A percentile compares a stretch with the other conserved stretches of the same genome.
Conservation (phyloP, 106 monocot species). For the Allium fistulosum region DNA sequence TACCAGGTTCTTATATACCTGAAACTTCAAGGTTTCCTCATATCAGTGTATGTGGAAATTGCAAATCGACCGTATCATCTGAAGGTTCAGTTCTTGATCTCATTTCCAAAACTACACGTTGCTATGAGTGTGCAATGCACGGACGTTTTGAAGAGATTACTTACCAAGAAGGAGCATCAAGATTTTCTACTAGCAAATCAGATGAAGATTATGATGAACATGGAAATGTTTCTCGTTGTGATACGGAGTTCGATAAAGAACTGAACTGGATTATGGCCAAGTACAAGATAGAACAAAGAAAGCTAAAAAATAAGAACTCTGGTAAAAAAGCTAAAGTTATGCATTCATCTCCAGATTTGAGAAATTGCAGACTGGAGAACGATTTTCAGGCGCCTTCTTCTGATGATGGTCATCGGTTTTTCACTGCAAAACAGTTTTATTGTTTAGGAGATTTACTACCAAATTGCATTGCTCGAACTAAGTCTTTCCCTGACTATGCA, state of each 20-base stretch:
- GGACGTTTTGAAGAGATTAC: constrained; percentile 53
- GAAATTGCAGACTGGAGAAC: constrained; percentile 3
- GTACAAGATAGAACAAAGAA: constrained; percentile 19
- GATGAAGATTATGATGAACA: constrained; percentile 12
- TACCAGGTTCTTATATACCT: constrained; percentile 43
- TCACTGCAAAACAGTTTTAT: constrained; percentile 26
- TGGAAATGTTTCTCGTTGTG: constrained; percentile 11
- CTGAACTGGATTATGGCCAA: constrained; percentile 24
- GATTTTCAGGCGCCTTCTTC: constrained; percentile 5
- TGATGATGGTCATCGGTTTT: background rate
- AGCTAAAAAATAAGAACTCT: constrained; percentile 6
- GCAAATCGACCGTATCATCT: constrained; percentile 22
- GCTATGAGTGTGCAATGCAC: constrained; percentile 37
- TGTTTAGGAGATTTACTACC: constrained; percentile 3
- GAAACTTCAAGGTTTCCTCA: constrained; percentile 16
- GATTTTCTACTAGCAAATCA: constrained; percentile 9
- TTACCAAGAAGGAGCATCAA: constrained; percentile 18
- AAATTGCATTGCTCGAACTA: constrained; percentile 21
- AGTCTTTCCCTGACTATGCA: constrained; percentile 42
- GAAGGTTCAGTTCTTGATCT: constrained; percentile 17
- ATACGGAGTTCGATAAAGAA: background rate
- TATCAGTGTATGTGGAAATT: constrained; percentile 6
- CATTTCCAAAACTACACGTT: constrained; percentile 13
- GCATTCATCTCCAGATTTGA: constrained; percentile 12
- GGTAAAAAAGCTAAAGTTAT: constrained; percentile 2